Base-by-base conservation (phyloP, 495 filamentous ascomycete genomes). In the Podospora conica region DNA sequence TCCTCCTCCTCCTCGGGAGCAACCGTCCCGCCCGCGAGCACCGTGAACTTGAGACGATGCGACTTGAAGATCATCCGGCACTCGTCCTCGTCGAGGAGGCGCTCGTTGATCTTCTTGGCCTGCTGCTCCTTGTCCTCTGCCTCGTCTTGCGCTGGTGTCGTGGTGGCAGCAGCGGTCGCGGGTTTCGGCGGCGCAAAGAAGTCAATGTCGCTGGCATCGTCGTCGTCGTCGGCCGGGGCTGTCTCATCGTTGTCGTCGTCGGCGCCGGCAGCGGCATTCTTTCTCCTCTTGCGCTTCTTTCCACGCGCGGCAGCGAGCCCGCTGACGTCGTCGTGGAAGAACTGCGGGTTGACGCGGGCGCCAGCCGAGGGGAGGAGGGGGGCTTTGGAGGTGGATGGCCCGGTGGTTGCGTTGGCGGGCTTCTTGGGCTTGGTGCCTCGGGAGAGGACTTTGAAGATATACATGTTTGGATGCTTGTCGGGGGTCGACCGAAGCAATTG, bases 11-110 rank as follows among this genome's bases (percentile, higher is more conserved):
- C 65, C 27, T 71, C 72, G 58, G 56, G 82, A 75, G 61, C 64
- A n/a, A 65, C 72, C 61, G 62, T 61, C 40, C 75, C 64, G 61
- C 40, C 40, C 15, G 74, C 83, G 55, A 96, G 79, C 28, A 91
- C 78, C 0, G 89, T 91, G 24, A 96, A 85, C 75, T 98, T 98
- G 67, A 98, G 81, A 70, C 93, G 90, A 75, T 98, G 92, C 33
- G 86, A 85, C 65, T 87, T 88, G 58, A 98, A 74, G n/a, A 93
- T 80, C 61, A 86, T 86, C 63, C 87, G 85, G 59, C 90, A 86
- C 65, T 94, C 87, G 60, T 88, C 88, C 69, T 88, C 84, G 64
- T 80, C 82, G 12, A 85, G 76, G 8, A 77, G 68, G 61, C 68
- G 71, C 18, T 65, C 61, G 57, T 72, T 77, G 33, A 65, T 67